A percentile compares a stretch with the other conserved stretches of the same genome.
phyloP scores from a whole-genome alignment of 257 asterid genomes.

The Ilex asprella region DNA sequence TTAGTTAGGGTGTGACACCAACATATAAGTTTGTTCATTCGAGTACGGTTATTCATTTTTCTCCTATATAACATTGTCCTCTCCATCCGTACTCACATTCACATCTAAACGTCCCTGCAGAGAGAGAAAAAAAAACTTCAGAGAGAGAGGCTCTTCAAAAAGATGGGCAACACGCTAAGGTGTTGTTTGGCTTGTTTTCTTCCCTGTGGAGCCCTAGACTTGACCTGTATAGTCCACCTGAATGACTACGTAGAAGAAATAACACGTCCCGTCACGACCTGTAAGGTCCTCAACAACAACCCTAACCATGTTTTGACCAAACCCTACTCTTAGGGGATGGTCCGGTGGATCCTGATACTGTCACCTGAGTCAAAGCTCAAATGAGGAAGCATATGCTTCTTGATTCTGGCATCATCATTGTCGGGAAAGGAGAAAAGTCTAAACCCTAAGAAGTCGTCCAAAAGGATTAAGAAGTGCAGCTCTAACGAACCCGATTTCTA shows the following conservation, averaged over 20 bases:
- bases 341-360: constrained; percentile 56
- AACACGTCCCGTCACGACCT: constrained; percentile 67
- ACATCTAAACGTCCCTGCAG: constrained; percentile 5
- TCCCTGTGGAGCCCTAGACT: constrained; percentile 90
- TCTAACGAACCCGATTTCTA: constrained; percentile 1
- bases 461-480: constrained; percentile 17
- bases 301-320: constrained; percentile 71
- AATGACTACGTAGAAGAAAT: constrained; percentile 76
- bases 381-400: constrained; percentile 87
- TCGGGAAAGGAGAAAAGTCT: constrained; percentile 37
- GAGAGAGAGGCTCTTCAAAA: background rate
- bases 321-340: constrained; percentile 51
- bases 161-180: constrained; percentile 85
- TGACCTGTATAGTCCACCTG: constrained; percentile 82
- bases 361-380: constrained; percentile 76
- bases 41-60: constrained; percentile 1
- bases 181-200: constrained; percentile 94
- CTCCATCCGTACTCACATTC: constrained; percentile 13
- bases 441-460: constrained; percentile 23
- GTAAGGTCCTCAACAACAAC: constrained; percentile 47
- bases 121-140: background rate
- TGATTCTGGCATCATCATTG: constrained; percentile 65
- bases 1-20: too few species aligned
- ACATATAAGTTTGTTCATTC: background rate
- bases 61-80: constrained; percentile 25